Evolutionary conservation across 2,329 filamentous ascomycete species (phyloP).

Genomic region (Colletotrichum spaethianum): DNA sequence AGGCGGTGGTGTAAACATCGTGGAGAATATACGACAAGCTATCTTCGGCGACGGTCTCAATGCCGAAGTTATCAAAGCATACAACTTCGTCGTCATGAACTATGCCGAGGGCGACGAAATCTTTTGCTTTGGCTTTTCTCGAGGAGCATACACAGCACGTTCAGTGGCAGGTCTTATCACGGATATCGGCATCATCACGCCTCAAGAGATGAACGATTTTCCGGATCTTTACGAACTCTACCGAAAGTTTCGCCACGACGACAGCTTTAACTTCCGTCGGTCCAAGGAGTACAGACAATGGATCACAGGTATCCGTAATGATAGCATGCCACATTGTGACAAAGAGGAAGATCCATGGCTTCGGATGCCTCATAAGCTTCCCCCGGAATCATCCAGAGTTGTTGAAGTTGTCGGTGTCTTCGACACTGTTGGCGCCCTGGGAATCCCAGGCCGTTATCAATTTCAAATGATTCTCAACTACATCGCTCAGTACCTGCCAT

Average conservation of each 20-base stretch:
- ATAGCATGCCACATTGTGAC: not conserved
- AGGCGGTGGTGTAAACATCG: not conserved
- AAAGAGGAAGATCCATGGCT: not conserved
- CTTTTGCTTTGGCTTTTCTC: slow-evolving; percentile 55
- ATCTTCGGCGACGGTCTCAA: slow-evolving; percentile 19
- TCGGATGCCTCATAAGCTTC: not conserved
- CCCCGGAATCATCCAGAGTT: slow-evolving; percentile 12
- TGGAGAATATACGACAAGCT: not conserved
- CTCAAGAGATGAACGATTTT: slow-evolving; percentile 14
- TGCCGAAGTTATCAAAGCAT: slow-evolving; percentile 49
- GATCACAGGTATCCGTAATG: slow-evolving; percentile 7
- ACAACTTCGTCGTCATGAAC: slow-evolving; percentile 56
- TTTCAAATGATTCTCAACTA: not conserved
- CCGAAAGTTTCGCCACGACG: not conserved
- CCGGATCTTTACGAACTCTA: not conserved
- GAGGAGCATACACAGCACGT: slow-evolving; percentile 57
- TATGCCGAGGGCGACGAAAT: slow-evolving; percentile 54
- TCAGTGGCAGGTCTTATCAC: slow-evolving; percentile 55
- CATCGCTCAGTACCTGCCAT: not conserved
- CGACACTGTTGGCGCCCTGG: slow-evolving; percentile 37
- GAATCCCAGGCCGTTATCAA: slow-evolving; percentile 3
- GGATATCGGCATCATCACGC: slow-evolving; percentile 44
- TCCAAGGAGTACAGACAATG: slow-evolving; percentile 4
- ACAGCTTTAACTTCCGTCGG: slow-evolving; percentile 10
- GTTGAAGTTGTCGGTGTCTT: slow-evolving; percentile 34